These are phyloP conservation scores for Lipomyces orientalis DNA, from an alignment of 805 yeast species.

Conservation along the genomic window DNA sequence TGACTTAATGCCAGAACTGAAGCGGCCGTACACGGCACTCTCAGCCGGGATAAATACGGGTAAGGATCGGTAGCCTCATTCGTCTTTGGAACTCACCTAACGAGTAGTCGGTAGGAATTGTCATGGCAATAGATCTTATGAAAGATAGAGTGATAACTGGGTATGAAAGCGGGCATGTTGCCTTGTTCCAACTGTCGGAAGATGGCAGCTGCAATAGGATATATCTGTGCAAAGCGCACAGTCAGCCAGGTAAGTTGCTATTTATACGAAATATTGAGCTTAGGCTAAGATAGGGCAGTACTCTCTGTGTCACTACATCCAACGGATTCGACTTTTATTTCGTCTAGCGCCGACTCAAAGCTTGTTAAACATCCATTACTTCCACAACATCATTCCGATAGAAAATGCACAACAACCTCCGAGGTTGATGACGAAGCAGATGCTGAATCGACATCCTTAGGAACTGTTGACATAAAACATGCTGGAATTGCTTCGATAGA, in stretches of 20 bases:
- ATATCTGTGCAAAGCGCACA: conserved; percentile 40
- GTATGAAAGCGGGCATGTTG: conserved; percentile 74
- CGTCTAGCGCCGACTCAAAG: conserved; percentile 46
- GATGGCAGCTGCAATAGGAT: conserved; percentile 9
- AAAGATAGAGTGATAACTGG: conserved; percentile 54
- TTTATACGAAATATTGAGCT: neutral
- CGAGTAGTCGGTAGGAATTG: conserved; percentile 60
- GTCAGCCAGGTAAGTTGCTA: conserved; percentile 43
- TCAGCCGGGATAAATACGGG: conserved; percentile 40
- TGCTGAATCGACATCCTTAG: conserved; percentile 3
- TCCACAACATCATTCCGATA: neutral
- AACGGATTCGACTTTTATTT: conserved; percentile 38
- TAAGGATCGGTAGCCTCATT: neutral
- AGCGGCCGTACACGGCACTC: conserved; percentile 39
- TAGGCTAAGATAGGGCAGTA: conserved; percentile 10
- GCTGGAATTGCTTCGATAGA: conserved; percentile 43
- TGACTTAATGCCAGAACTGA: conserved; percentile 42
- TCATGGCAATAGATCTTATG: conserved; percentile 62
- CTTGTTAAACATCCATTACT: conserved; percentile 42
- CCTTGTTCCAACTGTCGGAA: conserved; percentile 42
- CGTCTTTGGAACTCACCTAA: neutral
- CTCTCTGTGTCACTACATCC: conserved; percentile 39
- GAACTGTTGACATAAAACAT: conserved; percentile 38
- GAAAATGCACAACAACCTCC: neutral
- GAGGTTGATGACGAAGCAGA: conserved; percentile 3